Evolutionary conservation across 2,329 filamentous ascomycete genomes (phyloP).

Genomic region (Ceratocystiopsis minuta): DNA sequence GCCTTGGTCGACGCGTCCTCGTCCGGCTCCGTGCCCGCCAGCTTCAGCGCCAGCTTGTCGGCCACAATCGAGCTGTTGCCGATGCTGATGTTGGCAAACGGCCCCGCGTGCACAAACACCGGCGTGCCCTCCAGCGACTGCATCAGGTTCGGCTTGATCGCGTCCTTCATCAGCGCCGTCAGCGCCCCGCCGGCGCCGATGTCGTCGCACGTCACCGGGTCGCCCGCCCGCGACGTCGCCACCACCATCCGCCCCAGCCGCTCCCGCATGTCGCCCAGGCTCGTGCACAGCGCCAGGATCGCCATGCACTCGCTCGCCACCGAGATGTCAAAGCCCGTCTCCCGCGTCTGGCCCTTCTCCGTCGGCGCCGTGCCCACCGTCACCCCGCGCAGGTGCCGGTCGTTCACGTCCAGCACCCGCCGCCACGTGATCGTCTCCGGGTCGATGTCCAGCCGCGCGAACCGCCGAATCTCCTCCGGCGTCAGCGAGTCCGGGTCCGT

Average conservation of each 20-base stretch:
- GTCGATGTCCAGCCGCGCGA: conserved; percentile 91
- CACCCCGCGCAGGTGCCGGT: conserved; percentile 77
- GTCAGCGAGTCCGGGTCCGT: conserved; percentile 83
- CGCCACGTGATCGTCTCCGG: conserved; percentile 95
- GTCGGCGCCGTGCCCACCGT: conserved; percentile 78
- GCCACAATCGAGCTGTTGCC: conserved; percentile 90
- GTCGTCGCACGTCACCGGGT: conserved; percentile 91
- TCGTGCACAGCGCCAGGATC: conserved; percentile 82
- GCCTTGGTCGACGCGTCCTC: conserved; percentile 69
- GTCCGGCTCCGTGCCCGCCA: conserved; percentile 82
- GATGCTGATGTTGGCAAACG: conserved; percentile 96
- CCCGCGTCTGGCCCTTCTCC: conserved; percentile 72
- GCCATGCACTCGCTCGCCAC: conserved; percentile 98
- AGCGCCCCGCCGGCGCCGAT: conserved; percentile 83
- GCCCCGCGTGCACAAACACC: conserved; percentile 91
- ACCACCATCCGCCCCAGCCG: conserved; percentile 91
- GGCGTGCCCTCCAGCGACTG: conserved; percentile 94
- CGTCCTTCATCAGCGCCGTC: conserved; percentile 90
- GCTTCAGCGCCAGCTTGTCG: conserved; percentile 88
- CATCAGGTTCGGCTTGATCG: conserved; percentile 98
- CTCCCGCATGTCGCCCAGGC: conserved; percentile 75
- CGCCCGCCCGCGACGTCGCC: conserved; percentile 65
- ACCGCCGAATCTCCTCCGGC: conserved; percentile 69
- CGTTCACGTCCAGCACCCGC: conserved; percentile 91
- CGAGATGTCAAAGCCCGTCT: conserved; percentile 94